Percentiles rank a stretch among this genome's conserved stretches.
These are phyloP conservation scores for Limtongozyma cylindracea DNA, from an alignment of 805 yeast genomes.

Conservation along the genomic window DNA sequence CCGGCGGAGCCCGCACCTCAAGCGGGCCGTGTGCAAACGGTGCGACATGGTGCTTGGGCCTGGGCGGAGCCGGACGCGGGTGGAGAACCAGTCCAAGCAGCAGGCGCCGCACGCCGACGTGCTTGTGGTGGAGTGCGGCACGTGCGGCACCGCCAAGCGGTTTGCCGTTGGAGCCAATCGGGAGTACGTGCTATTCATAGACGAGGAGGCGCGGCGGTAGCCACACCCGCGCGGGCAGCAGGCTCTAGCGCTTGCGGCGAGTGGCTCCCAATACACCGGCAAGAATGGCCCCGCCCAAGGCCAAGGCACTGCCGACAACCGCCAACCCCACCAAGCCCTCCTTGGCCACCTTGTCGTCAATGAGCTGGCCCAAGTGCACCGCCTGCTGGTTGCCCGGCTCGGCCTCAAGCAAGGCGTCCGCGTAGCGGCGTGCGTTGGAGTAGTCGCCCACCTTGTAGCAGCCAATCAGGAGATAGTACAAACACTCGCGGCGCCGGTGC, in stretches of 20 bases:
- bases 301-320: no score
- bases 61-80: constrained; percentile 14
- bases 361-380: constrained; percentile 36
- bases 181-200: constrained; percentile 19
- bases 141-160: constrained; percentile 24
- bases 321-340: constrained; percentile 85
- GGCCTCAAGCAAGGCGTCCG: constrained; percentile 45
- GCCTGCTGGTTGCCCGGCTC: constrained; percentile 82
- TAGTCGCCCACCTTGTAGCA: constrained; percentile 77
- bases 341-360: constrained; percentile 62
- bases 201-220: no score
- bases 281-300: no score
- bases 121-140: constrained; percentile 18
- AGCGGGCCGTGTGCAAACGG: constrained; percentile 42
- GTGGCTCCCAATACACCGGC: no score
- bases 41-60: constrained; percentile 29
- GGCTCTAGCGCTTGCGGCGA: no score
- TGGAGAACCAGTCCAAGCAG: constrained; percentile 17
- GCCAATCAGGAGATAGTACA: constrained; percentile 73
- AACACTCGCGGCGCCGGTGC: constrained; percentile 64
- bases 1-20: constrained; percentile 35
- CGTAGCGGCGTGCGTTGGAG: constrained; percentile 62
- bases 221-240: no score
- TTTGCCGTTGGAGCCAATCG: constrained; percentile 38
- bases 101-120: constrained; percentile 16